phyloP scores from a whole-genome alignment of 345 rosid genomes.

The Brassica nigra region DNA sequence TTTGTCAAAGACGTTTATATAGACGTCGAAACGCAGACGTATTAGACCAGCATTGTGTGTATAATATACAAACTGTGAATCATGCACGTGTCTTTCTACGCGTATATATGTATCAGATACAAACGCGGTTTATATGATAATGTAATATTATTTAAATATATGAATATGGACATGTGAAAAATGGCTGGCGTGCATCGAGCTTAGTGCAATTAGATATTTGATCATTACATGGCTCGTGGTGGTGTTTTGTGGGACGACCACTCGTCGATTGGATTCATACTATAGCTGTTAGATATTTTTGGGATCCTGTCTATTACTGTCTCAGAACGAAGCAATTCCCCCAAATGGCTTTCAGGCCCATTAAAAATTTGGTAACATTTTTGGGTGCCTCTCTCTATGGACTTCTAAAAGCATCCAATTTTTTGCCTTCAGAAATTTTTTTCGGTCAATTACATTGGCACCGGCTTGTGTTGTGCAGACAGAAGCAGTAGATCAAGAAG shows the following conservation, averaged over 20 bases:
- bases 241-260: constrained; percentile 20
- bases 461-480: constrained; percentile 43
- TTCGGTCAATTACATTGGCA: background rate
- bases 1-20: constrained; percentile 13
- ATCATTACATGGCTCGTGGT: background rate
- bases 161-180: background rate
- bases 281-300: background rate
- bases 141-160: background rate
- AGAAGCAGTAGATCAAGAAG: constrained; percentile 36
- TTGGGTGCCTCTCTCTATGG: background rate
- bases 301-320: background rate
- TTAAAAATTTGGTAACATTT: background rate
- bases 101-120: constrained; percentile 6
- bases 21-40: constrained; percentile 31
- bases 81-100: background rate
- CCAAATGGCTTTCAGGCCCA: constrained; percentile 8
- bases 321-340: background rate
- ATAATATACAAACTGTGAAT: background rate
- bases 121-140: constrained; percentile 11
- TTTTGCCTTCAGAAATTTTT: background rate
- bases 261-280: background rate
- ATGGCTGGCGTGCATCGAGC: background rate
- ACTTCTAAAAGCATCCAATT: background rate
- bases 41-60: constrained; percentile 9
- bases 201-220: background rate